These are phyloP conservation scores for Aspergillus sp. DNA, from an alignment of 2,329 filamentous ascomycete species.

Conservation along the genomic window DNA sequence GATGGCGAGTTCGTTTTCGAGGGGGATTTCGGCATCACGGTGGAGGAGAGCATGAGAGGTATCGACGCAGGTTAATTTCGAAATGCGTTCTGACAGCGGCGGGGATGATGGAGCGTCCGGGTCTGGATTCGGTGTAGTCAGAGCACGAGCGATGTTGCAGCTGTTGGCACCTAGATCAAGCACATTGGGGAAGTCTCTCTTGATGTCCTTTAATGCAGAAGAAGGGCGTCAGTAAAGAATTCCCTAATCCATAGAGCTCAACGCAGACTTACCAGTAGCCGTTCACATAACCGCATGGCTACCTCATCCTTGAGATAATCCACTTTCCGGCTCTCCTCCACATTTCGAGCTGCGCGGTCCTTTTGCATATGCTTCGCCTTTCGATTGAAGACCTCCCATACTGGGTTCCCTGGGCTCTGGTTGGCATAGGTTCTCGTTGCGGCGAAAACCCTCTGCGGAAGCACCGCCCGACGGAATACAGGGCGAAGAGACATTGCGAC, in stretches of 20 bases:
- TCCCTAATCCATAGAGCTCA: not conserved
- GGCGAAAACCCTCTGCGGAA: conserved; percentile 13
- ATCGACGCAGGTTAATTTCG: conserved; percentile 73
- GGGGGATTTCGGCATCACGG: conserved; percentile 63
- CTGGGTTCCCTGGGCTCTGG: conserved; percentile 69
- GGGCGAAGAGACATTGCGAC: conserved; percentile 20
- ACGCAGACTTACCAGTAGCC: conserved; percentile 62
- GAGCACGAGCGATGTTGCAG: conserved; percentile 83
- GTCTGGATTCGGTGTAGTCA: conserved; percentile 66
- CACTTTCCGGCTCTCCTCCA: conserved; percentile 68
- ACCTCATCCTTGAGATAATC: conserved; percentile 96
- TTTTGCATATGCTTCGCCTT: conserved; percentile 86
- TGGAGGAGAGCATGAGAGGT: conserved; percentile 73
- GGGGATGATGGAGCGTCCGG: conserved; percentile 37
- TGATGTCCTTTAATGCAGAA: conserved; percentile 66
- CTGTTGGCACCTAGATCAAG: conserved; percentile 94
- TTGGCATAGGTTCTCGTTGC: conserved; percentile 63
- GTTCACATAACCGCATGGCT: conserved; percentile 75
- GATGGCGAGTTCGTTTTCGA: conserved; percentile 70
- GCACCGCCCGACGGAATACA: conserved; percentile 7
- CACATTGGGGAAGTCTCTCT: conserved; percentile 74
- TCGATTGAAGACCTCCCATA: conserved; percentile 87
- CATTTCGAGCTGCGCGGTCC: conserved; percentile 71
- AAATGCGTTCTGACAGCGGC: conserved; percentile 67
- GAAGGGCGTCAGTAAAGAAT: too few relatives aligned